Base-by-base conservation (phyloP, 352 stramenopile species). In the Globisporangium rhizosaccharum region DNA sequence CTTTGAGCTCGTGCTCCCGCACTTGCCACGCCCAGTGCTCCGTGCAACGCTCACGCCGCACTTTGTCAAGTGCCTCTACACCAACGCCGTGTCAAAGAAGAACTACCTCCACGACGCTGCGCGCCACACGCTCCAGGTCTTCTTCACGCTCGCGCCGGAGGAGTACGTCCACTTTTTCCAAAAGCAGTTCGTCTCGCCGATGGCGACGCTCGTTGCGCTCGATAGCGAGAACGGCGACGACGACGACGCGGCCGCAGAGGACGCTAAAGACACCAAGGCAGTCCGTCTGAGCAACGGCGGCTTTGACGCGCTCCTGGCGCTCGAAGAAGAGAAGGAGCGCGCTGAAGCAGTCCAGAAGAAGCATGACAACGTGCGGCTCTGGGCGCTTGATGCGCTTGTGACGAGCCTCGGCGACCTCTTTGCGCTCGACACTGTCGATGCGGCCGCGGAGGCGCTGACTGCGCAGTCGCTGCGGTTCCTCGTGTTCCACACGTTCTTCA, bases 41-140 rank as follows among this genome's bases (percentile, higher is more conserved):
- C 75, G 77, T 36, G 64, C 80, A 7, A 84, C 89, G 39, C 68
- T 95, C 9, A 92, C 83, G 41, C 83, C 82, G 10, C 75, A 82
- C 36, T 76, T 95, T 12, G 80, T 95, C 70, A 90, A 83, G 70
- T 89, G 82, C 36, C 65, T 95, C 28, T 91, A 87, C 70, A 88
- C 84, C 59, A 95, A 95, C 59, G 73, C 78, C 44, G 75, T 88
- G 3, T 75, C 75, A 47, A 88, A 85, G 66, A 89, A 84, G 62
- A 93, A 87, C 59, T 91, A 91, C 56, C 63, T 95, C 50, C 82
- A 95, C 62, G 83, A 87, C 23, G 85, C 85, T 45, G 85, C 83
- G 23, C 71, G 75, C 52, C 78, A 89, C 63, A 84, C 70, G 44
- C 61, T 95, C 44, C 76, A 87, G 54, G 71, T 62, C 0, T 91